phyloP scores from a whole-genome alignment of 257 asterid genomes.

The Avicennia marina region DNA sequence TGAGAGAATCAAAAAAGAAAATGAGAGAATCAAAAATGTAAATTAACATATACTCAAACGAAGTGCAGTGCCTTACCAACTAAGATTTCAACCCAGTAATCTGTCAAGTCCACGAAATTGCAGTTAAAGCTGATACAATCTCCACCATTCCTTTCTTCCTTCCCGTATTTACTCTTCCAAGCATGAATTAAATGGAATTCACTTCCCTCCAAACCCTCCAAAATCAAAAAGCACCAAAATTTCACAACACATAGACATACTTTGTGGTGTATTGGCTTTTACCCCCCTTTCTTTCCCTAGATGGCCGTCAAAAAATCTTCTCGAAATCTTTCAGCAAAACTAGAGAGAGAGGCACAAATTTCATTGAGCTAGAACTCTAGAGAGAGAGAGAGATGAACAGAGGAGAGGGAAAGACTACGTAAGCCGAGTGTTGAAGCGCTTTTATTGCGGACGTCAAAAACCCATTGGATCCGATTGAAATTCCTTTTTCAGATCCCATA shows the following conservation, averaged over 20 bases:
- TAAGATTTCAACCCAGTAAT: slow-evolving; percentile 25
- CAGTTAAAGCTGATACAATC: slow-evolving; percentile 15
- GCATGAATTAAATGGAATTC: slow-evolving; percentile 14
- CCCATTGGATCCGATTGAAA: slow-evolving; percentile 47
- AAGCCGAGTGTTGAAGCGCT: slow-evolving; percentile 33
- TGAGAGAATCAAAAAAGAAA: no score
- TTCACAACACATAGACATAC: neutral
- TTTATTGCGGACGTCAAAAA: slow-evolving; percentile 72
- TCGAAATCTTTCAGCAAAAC: slow-evolving; percentile 19
- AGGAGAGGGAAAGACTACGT: slow-evolving; percentile 32
- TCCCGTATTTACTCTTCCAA: neutral
- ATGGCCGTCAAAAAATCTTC: slow-evolving; percentile 17
- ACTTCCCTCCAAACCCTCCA: slow-evolving; percentile 16
- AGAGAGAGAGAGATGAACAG: slow-evolving; percentile 43
- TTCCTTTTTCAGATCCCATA: no score
- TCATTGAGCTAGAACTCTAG: slow-evolving; percentile 29
- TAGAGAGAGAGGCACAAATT: slow-evolving; percentile 24
- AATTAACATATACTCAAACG: slow-evolving; percentile 1
- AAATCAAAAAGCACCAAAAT: slow-evolving; percentile 9
- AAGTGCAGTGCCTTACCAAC: slow-evolving; percentile 20
- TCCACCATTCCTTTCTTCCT: neutral
- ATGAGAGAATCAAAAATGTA: slow-evolving; percentile 13
- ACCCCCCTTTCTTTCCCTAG: neutral
- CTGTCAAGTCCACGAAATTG: slow-evolving; percentile 26
- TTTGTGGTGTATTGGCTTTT: no score